Conservation (phyloP, 2,329 filamentous ascomycete genomes). For the Lecanoromycetidae sp. region DNA sequence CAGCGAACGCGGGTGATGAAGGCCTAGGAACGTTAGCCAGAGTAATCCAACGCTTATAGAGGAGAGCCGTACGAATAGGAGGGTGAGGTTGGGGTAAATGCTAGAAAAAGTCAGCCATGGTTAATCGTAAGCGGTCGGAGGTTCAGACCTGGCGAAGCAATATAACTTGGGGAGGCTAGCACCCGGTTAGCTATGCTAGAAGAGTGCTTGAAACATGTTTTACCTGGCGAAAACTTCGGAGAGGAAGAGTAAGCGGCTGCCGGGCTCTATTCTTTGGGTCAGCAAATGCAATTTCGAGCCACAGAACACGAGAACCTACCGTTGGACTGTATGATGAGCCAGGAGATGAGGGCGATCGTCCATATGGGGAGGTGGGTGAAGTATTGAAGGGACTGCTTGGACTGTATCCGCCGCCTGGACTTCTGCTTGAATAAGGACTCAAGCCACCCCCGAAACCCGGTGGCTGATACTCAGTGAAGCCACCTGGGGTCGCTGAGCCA, state of each 20-base stretch:
- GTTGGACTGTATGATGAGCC: slow-evolving; percentile 31
- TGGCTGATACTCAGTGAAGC: slow-evolving; percentile 55
- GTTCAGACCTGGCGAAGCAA: no score
- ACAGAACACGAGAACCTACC: background rate
- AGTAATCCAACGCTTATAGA: no score
- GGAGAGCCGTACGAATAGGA: no score
- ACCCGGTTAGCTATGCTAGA: no score
- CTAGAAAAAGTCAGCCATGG: no score
- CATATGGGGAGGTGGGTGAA: slow-evolving; percentile 55
- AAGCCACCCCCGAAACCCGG: slow-evolving; percentile 52
- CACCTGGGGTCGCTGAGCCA: slow-evolving; percentile 47
- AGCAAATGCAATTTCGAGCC: no score
- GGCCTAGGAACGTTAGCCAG: no score
- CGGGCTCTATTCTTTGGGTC: background rate
- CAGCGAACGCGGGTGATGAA: no score
- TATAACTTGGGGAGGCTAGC: no score
- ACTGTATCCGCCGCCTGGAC: slow-evolving; percentile 46
- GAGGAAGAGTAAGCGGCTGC: slow-evolving; percentile 4
- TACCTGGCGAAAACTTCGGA: slow-evolving; percentile 5
- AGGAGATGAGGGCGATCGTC: slow-evolving; percentile 44
- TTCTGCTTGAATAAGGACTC: slow-evolving; percentile 58
- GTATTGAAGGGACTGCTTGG: slow-evolving; percentile 63
- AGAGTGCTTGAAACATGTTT: no score
- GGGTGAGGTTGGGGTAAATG: no score
- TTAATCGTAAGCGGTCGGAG: no score